Percentiles rank a stretch among this genome's conserved stretches.
Conservation (phyloP, 805 yeast species). For the Cyberlindnera veronae region DNA sequence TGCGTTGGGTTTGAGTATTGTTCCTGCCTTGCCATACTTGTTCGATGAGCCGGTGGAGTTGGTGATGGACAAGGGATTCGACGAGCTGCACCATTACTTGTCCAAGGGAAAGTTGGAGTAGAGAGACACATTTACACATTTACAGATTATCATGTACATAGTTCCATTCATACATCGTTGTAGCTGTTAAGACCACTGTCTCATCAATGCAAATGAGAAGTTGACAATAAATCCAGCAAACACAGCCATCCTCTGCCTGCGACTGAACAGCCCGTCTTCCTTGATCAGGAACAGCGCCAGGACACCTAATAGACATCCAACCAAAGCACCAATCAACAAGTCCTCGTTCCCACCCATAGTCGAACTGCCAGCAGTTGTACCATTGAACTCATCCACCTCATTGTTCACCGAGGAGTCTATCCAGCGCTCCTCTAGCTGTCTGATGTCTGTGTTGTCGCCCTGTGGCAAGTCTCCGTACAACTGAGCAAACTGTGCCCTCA, state of each 20-base stretch:
- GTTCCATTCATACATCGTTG: neutral
- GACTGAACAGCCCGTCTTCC: constrained; percentile 58
- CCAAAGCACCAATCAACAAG: constrained; percentile 60
- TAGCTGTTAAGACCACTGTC: constrained; percentile 33
- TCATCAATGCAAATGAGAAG: constrained; percentile 58
- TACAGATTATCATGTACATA: neutral
- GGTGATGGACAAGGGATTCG: constrained; percentile 60
- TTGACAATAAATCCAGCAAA: constrained; percentile 70
- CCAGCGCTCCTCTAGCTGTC: constrained; percentile 84
- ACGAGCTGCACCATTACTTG: constrained; percentile 37
- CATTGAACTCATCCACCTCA: constrained; percentile 43
- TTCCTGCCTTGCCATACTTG: constrained; percentile 71
- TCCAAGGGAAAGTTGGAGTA: constrained; percentile 16
- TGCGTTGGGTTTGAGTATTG: constrained; percentile 70
- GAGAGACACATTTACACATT: neutral
- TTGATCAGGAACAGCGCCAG: constrained; percentile 60
- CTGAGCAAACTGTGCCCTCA: constrained; percentile 70
- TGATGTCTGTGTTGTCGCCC: constrained; percentile 40
- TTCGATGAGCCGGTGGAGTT: constrained; percentile 83
- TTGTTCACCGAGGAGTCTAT: constrained; percentile 67
- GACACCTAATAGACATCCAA: constrained; percentile 77
- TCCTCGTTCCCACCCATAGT: constrained; percentile 56
- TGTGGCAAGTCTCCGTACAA: constrained; percentile 52
- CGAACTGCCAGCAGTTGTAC: constrained; percentile 37
- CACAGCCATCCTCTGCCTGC: constrained; percentile 63